Conservation (phyloP, 106 monocot species). For the Cymbidium sinense region DNA sequence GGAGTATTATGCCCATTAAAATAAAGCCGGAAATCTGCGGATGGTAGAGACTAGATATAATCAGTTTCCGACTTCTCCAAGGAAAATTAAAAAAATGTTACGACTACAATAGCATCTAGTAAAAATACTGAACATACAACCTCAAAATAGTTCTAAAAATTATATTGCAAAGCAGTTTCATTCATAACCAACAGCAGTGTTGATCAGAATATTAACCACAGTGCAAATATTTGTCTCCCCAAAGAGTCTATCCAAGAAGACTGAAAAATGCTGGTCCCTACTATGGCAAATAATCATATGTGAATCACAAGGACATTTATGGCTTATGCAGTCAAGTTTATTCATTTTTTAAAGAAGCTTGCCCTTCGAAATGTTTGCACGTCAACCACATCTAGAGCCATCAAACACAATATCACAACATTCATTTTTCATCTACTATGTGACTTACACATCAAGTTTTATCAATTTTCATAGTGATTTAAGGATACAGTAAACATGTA, state of each 20-base stretch:
- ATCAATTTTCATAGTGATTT: too few species aligned
- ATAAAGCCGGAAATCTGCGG: neutral
- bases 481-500: too few species aligned
- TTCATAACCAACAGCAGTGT: neutral
- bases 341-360: neutral
- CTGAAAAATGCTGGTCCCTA: neutral
- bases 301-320: neutral
- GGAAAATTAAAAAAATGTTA: neutral
- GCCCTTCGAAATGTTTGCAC: neutral
- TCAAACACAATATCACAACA: neutral
- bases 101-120: neutral
- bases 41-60: neutral
- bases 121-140: neutral
- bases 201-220: neutral
- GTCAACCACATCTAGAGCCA: neutral
- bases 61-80: neutral
- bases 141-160: neutral
- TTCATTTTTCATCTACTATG: too few species aligned
- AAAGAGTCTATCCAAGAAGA: neutral
- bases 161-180: neutral
- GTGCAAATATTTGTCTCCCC: neutral
- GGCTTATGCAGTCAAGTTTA: neutral
- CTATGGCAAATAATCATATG: neutral
- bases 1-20: neutral
- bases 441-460: too few species aligned